Conservation (phyloP, 805 yeast species). For the Yarrowia porcina region DNA sequence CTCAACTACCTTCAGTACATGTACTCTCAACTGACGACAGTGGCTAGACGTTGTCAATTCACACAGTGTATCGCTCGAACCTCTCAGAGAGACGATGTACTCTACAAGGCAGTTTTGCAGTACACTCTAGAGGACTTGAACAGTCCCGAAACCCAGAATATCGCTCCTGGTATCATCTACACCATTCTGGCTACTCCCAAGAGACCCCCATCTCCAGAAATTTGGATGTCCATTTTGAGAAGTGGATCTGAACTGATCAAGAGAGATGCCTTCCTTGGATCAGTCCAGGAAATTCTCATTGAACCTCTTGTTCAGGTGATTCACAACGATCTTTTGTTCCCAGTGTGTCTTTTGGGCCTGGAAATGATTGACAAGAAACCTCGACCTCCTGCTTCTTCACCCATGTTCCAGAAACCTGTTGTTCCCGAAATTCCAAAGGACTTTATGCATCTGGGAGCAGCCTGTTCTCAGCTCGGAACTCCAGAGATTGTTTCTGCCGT, state of each 20-base stretch:
- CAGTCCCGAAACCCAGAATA: background rate
- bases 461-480: background rate
- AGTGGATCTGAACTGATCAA: background rate
- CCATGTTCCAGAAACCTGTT: background rate
- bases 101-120: background rate
- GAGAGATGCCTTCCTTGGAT: conserved; percentile 2
- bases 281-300: conserved; percentile 10
- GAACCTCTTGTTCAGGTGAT: conserved; percentile 6
- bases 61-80: background rate
- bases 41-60: conserved; percentile 3
- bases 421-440: background rate
- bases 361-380: conserved; percentile 11
- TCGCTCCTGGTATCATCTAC: background rate
- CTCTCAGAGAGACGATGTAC: background rate
- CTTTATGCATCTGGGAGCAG: background rate
- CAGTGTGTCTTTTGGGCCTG: background rate
- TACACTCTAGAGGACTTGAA: background rate
- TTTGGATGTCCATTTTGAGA: background rate
- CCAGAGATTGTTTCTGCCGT: background rate
- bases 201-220: background rate
- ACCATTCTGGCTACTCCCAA: background rate
- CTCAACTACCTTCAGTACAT: background rate
- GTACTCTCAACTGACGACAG: background rate
- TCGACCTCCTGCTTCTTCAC: background rate
- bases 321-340: background rate